Percentiles rank a stretch among this genome's conserved stretches.
Evolutionary conservation across 768 basidiomycete genomes (phyloP).

Genomic region (Cystofilobasidium bisporidii): DNA sequence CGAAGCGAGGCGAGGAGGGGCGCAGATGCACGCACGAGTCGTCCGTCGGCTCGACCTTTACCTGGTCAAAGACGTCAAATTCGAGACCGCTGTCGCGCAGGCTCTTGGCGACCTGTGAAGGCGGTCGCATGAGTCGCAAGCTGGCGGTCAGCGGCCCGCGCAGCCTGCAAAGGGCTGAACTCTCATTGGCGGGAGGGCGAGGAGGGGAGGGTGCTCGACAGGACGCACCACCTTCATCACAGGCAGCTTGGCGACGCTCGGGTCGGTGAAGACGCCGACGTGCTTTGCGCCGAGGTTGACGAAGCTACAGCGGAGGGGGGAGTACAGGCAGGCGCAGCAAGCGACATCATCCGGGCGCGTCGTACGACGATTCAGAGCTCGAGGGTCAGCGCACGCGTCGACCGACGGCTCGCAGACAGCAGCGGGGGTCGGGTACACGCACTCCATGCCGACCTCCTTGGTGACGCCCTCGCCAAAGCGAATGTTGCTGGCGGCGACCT

Average conservation of each 20-base stretch:
- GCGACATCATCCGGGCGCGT: too few species aligned
- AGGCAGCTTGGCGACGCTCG: constrained; percentile 64
- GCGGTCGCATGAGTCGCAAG: too few species aligned
- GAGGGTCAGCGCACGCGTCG: too few species aligned
- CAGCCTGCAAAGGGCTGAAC: too few species aligned
- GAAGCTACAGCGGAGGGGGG: constrained; percentile 16
- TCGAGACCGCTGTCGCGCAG: constrained; percentile 67
- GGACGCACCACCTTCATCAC: constrained; percentile 68
- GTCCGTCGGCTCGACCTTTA: constrained; percentile 85
- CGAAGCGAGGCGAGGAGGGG: background rate
- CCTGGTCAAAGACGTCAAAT: constrained; percentile 71
- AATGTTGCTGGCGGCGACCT: constrained; percentile 39
- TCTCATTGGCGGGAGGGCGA: too few species aligned
- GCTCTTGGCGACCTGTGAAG: constrained; percentile 60
- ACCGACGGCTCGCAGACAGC: too few species aligned
- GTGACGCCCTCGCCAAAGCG: constrained; percentile 38
- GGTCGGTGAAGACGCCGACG: constrained; percentile 91
- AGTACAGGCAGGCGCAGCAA: too few species aligned
- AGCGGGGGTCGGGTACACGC: too few species aligned
- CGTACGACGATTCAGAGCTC: too few species aligned
- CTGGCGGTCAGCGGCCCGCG: too few species aligned
- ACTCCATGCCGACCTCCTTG: constrained; percentile 36
- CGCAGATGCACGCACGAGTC: constrained; percentile 43
- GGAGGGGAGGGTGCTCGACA: too few species aligned
- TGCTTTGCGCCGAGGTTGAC: constrained; percentile 40